Base-by-base conservation (phyloP, 192 early-diverging fungal species). In the Mortierella antarctica region DNA sequence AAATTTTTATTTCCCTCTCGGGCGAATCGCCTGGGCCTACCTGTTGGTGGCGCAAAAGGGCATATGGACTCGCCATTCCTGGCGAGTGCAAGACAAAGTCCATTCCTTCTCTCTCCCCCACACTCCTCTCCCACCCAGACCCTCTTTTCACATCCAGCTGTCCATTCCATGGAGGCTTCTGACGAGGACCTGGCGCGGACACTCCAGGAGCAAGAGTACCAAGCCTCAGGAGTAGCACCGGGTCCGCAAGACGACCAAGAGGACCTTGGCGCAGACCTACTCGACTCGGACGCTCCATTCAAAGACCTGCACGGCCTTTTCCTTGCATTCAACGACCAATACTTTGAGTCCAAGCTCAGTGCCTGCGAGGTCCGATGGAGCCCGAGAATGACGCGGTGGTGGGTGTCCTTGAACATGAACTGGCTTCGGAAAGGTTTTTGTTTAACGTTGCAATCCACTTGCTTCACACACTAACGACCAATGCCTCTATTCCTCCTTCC, bases 281-380 rank as follows among this genome's bases (percentile, higher is more conserved):
- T 61, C 8, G 53, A 70, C 21, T 49, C 62, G 0, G 61, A 70
- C 8, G 68, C 57, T 0, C 74, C 74, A 20, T 78, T 78, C 60
- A 78, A 78, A 46, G 89, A 90, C 66, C 57, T 90, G 9, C 88
- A 90, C 52, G 62, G 52, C n/a, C 73, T 90, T 12, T 90, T 89
- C 59, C 63, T 86, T 45, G 64, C 69, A 2, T 90, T 88, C 59
- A 88, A 90, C 62, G 82, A 87, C 46, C 74, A 74, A 48, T 91
- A 87, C 56, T 91, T 91, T 75, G 62, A 83, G 39, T 80, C 84
- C 4, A 82, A 82, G 57, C 68, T 91, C n/a, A 70, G 63, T 42
- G 66, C 62, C 7, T 84, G 90, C n/a, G 90, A 90, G 68, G 88
- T 91, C 6, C 45, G 89, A 5, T 91, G 89, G 89, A 83, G 83